Conservation (phyloP, 1,284 basidiomycete species). For the Marasmius fiardii region DNA sequence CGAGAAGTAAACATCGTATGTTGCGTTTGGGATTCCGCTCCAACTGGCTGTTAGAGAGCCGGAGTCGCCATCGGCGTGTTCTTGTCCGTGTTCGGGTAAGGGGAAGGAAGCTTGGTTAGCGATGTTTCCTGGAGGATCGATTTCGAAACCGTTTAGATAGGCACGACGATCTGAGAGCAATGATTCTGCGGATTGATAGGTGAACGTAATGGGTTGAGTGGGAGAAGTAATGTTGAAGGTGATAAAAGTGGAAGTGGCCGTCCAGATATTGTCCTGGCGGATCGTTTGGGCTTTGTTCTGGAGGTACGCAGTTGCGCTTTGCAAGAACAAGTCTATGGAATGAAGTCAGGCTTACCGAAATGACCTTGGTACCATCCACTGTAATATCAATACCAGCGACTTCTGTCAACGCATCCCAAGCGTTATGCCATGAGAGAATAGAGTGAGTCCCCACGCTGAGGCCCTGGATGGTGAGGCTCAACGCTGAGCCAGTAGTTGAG, state of each 20-base stretch:
- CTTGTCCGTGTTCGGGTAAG: not conserved
- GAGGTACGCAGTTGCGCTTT: not conserved
- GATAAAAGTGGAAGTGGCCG: not conserved
- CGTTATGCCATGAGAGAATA: not conserved
- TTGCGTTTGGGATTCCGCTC: not conserved
- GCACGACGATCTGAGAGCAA: constrained; percentile 1
- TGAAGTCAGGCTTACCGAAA: not conserved
- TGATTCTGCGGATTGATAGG: not conserved
- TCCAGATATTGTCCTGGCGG: constrained; percentile 8
- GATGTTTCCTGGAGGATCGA: constrained; percentile 4
- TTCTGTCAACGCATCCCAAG: not conserved
- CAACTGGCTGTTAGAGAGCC: not conserved
- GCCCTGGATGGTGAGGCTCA: not conserved
- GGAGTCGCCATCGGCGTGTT: not conserved
- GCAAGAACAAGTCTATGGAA: not conserved
- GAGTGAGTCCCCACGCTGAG: not conserved
- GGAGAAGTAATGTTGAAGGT: constrained; percentile 6
- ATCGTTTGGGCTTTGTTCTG: constrained; percentile 3
- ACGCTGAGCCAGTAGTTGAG: not conserved
- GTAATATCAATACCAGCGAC: not conserved
- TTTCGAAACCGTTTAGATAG: constrained; percentile 8
- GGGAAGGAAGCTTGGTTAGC: constrained; percentile 1
- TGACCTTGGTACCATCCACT: not conserved
- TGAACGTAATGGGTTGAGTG: not conserved
- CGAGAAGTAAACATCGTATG: constrained; percentile 4